Conservation (phyloP, 2,329 filamentous ascomycete species). For the Rutstroemia sydowiana region DNA sequence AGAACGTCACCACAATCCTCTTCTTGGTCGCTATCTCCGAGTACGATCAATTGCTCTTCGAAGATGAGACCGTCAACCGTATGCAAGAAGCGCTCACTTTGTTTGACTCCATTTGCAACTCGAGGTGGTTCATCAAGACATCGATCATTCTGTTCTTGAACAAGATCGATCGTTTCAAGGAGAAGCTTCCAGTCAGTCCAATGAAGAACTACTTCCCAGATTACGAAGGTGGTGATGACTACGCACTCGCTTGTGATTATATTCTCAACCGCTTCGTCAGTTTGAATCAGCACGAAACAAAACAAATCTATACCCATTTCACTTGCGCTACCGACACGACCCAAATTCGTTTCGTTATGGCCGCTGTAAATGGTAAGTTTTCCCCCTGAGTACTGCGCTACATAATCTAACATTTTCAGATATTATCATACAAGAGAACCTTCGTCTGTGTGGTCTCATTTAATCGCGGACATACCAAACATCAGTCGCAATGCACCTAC, state of each 20-base stretch:
- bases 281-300: conserved; percentile 97
- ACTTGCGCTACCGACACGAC: conserved; percentile 98
- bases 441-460: conserved; percentile 93
- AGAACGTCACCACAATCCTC: conserved; percentile 76
- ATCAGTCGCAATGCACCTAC: background rate
- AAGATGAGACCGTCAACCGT: conserved; percentile 94
- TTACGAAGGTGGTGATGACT: conserved; percentile 93
- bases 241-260: conserved; percentile 93
- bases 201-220: conserved; percentile 87
- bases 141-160: conserved; percentile 85
- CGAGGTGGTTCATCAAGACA: conserved; percentile 84
- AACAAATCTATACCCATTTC: conserved; percentile 99
- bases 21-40: conserved; percentile 95
- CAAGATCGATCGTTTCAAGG: conserved; percentile 86
- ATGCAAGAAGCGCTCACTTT: conserved; percentile 85
- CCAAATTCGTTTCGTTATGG: conserved; percentile 99
- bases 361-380: conserved; percentile 86
- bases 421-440: conserved; percentile 99
- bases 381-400: background rate
- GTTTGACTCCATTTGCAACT: conserved; percentile 84
- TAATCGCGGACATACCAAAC: conserved; percentile 37
- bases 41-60: conserved; percentile 92
- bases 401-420: conserved; percentile 53
- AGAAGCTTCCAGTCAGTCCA: conserved; percentile 74
- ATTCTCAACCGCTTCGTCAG: conserved; percentile 98